Percentiles rank a stretch among this genome's conserved stretches.
Conservation (phyloP, 1,284 basidiomycete species). For the Anthracocystis panici-leucophaei region DNA sequence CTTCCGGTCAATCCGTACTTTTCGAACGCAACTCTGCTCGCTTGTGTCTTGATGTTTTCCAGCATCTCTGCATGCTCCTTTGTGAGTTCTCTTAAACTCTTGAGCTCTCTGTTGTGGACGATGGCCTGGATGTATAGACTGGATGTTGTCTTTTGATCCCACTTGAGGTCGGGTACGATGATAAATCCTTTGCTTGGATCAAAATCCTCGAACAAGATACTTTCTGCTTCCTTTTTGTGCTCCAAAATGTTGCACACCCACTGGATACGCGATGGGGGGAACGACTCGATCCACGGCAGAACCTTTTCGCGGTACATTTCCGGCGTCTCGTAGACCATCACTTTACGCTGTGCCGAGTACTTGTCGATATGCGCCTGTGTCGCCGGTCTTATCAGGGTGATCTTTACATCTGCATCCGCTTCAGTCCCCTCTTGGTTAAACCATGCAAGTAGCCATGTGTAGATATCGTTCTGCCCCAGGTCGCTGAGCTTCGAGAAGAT, state of each 20-base stretch:
- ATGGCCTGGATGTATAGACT: conserved; percentile 71
- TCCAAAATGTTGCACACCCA: conserved; percentile 91
- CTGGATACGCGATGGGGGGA: conserved; percentile 73
- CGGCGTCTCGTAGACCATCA: conserved; percentile 72
- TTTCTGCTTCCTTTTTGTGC: conserved; percentile 82
- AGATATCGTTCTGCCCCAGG: conserved; percentile 67
- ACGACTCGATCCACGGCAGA: conserved; percentile 61
- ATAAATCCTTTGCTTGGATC: conserved; percentile 77
- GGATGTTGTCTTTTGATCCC: conserved; percentile 80
- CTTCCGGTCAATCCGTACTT: conserved; percentile 77
- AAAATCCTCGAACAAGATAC: conserved; percentile 78
- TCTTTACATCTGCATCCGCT: conserved; percentile 59
- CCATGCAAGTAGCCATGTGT: conserved; percentile 66
- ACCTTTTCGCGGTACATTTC: conserved; percentile 59
- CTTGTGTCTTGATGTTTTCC: conserved; percentile 76
- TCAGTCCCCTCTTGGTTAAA: not conserved
- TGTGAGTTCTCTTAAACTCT: conserved; percentile 72
- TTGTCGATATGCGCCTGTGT: conserved; percentile 71
- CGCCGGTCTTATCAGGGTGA: conserved; percentile 62
- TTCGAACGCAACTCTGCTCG: conserved; percentile 74
- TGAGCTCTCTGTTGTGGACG: conserved; percentile 67
- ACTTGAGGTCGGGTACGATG: conserved; percentile 69
- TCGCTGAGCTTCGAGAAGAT: conserved; percentile 30
- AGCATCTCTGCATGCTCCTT: conserved; percentile 79
- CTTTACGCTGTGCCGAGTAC: conserved; percentile 81